These are phyloP conservation scores for Violaceomyces palustris DNA, from an alignment of 1,284 basidiomycete genomes.

Conservation along the genomic window DNA sequence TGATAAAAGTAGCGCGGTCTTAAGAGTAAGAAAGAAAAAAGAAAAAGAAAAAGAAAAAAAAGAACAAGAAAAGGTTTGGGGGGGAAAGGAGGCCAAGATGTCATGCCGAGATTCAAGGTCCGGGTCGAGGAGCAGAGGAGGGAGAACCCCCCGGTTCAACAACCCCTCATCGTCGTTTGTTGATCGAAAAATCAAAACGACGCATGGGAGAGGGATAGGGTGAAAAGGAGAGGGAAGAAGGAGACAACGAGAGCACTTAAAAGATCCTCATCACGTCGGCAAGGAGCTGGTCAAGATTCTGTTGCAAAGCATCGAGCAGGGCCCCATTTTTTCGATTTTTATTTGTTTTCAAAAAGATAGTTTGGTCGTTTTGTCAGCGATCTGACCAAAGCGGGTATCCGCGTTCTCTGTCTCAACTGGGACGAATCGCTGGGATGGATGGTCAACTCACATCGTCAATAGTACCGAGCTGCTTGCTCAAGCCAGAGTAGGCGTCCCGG, in stretches of 20 bases:
- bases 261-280: slow-evolving; percentile 24
- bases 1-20: no score
- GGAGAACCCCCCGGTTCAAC: no score
- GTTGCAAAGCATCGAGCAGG: neutral
- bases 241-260: neutral
- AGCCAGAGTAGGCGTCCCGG: slow-evolving; percentile 17
- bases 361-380: neutral
- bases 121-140: no score
- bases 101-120: no score
- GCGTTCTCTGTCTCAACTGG: neutral
- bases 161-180: no score
- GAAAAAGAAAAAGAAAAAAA: no score
- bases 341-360: neutral
- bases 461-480: slow-evolving; percentile 13
- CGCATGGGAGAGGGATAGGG: no score
- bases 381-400: neutral
- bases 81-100: no score
- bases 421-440: neutral
- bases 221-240: no score
- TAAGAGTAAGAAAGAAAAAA: no score
- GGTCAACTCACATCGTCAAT: slow-evolving; percentile 15
- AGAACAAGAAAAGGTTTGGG: no score
- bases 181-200: no score
- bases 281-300: slow-evolving; percentile 12
- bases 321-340: neutral